Evolutionary conservation across 768 basidiomycete genomes (phyloP).

Genomic region (Rhizopogon salebrosus): DNA sequence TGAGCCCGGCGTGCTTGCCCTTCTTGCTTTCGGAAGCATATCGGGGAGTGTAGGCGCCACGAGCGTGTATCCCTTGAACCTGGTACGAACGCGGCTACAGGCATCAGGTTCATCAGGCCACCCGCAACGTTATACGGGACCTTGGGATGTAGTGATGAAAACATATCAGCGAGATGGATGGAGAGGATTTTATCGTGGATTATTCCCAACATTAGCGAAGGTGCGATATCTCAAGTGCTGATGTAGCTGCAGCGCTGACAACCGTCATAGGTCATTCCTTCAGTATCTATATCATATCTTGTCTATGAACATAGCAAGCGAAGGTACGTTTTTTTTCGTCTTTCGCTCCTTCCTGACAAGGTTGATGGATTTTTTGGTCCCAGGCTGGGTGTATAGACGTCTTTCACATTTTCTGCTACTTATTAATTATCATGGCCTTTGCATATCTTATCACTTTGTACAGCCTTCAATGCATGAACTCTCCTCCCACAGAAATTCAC

Average conservation of each 20-base stretch:
- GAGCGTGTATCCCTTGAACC: slow-evolving; percentile 87
- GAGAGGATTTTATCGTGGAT: slow-evolving; percentile 90
- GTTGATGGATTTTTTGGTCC: not conserved
- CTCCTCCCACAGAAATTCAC: slow-evolving; percentile 5
- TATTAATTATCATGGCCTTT: slow-evolving; percentile 14
- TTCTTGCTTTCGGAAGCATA: slow-evolving; percentile 87
- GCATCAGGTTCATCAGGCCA: slow-evolving; percentile 96
- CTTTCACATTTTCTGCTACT: slow-evolving; percentile 6
- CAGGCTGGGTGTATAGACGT: slow-evolving; percentile 58
- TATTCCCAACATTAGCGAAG: slow-evolving; percentile 92
- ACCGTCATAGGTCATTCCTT: slow-evolving; percentile 73
- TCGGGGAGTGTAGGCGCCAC: slow-evolving; percentile 93
- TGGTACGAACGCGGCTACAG: slow-evolving; percentile 91
- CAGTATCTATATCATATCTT: slow-evolving; percentile 95
- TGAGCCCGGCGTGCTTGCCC: slow-evolving; percentile 83
- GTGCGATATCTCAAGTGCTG: slow-evolving; percentile 29
- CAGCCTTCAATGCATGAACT: slow-evolving; percentile 16
- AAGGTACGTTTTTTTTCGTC: slow-evolving; percentile 40
- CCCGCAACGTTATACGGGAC: slow-evolving; percentile 86
- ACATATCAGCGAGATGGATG: slow-evolving; percentile 86
- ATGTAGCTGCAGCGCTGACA: slow-evolving; percentile 1
- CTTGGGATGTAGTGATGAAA: slow-evolving; percentile 74
- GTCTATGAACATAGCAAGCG: slow-evolving; percentile 88
- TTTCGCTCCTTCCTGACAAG: slow-evolving; percentile 6
- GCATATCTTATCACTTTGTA: slow-evolving; percentile 22